These are phyloP conservation scores for Paramecium caudatum DNA, from an alignment of 73 alveolate genomes.

Conservation along the genomic window DNA sequence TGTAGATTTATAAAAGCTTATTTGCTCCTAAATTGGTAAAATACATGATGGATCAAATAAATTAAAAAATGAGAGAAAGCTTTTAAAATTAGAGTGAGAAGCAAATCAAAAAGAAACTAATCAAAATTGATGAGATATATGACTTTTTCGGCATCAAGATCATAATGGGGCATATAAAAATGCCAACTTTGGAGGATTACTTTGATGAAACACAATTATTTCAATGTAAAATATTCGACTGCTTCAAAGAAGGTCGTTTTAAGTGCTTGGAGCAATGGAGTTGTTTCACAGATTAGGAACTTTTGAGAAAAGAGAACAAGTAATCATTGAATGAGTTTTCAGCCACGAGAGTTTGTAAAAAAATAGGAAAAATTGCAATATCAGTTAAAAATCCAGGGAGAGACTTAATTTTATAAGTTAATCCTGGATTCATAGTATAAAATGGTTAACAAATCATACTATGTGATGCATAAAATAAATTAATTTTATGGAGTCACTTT, in stretches of 20 bases:
- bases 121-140: neutral
- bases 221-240: slow-evolving; percentile 16
- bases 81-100: neutral
- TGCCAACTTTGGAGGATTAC: slow-evolving; percentile 35
- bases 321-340: neutral
- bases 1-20: neutral
- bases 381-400: neutral
- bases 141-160: slow-evolving; percentile 22
- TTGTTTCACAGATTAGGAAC: neutral
- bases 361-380: neutral
- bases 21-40: neutral
- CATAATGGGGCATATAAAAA: slow-evolving; percentile 12
- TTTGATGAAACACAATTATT: slow-evolving; percentile 2
- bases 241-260: slow-evolving; percentile 4
- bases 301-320: neutral
- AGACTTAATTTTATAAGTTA: neutral
- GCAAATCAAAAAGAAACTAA: neutral
- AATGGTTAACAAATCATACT: slow-evolving; percentile 1
- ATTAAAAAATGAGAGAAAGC: neutral
- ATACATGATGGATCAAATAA: neutral
- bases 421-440: neutral
- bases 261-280: slow-evolving; percentile 35
- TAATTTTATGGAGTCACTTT: slow-evolving; percentile 10
- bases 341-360: slow-evolving; percentile 13
- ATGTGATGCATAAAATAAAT: slow-evolving; percentile 9